phyloP scores from a whole-genome alignment of 2,329 filamentous ascomycete species.

The Trichoderma simmonsii region DNA sequence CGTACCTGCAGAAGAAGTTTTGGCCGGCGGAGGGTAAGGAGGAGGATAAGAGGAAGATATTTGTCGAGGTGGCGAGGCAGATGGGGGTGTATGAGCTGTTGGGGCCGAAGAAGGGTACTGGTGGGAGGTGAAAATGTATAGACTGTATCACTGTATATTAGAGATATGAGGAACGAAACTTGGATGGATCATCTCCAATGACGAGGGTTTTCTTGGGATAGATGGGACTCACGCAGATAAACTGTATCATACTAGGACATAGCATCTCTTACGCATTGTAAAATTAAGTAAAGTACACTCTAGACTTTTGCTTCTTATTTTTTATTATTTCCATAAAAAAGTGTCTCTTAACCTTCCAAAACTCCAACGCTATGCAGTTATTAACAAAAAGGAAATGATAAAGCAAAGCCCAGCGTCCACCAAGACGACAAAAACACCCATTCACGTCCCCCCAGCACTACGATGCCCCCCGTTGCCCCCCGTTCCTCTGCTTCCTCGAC shows the following conservation, averaged over 20 bases:
- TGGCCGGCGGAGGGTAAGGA: slow-evolving; percentile 31
- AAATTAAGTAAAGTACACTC: neutral
- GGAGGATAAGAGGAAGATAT: slow-evolving; percentile 26
- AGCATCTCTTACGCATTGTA: neutral
- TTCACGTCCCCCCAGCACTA: neutral
- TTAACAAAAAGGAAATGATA: neutral
- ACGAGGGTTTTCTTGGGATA: neutral
- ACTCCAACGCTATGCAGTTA: slow-evolving; percentile 45
- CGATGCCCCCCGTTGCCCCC: neutral
- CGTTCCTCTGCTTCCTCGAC: neutral
- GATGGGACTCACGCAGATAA: neutral
- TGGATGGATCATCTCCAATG: neutral
- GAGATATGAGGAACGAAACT: slow-evolving; percentile 3
- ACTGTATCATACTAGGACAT: slow-evolving; percentile 2
- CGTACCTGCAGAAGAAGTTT: slow-evolving; percentile 41
- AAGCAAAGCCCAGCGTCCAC: neutral
- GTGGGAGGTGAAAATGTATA: neutral
- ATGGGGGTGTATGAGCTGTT: slow-evolving; percentile 43
- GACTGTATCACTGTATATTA: slow-evolving; percentile 18
- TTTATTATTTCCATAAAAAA: neutral
- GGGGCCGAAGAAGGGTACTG: slow-evolving; percentile 18
- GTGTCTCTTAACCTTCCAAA: slow-evolving; percentile 19
- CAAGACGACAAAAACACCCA: neutral
- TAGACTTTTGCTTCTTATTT: neutral
- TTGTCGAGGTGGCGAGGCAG: slow-evolving; percentile 37